Conservation (phyloP, 306 rosid genomes). For the Cucumis hystrix region DNA sequence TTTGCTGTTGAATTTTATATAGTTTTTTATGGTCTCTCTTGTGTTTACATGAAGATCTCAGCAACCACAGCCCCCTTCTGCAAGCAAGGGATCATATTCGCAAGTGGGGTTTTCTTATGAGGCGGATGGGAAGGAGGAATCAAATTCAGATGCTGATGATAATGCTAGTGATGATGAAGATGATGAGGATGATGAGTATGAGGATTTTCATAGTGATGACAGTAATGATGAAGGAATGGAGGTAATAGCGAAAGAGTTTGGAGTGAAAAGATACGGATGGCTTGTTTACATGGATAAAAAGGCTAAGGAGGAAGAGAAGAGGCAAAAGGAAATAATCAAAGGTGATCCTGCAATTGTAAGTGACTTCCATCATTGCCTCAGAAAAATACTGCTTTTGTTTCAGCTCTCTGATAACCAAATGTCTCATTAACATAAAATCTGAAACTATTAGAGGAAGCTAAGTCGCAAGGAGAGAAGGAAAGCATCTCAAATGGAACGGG, state of each 20-base stretch:
- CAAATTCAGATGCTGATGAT: constrained; percentile 68
- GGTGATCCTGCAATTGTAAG: constrained; percentile 98
- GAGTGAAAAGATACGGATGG: constrained; percentile 93
- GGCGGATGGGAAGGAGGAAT: constrained; percentile 76
- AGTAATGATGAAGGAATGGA: constrained; percentile 98
- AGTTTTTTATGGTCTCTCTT: constrained; percentile 10
- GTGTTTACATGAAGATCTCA: constrained; percentile 43
- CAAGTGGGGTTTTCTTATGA: constrained; percentile 93
- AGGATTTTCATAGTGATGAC: constrained; percentile 88
- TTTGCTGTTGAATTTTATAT: neutral
- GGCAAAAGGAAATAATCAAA: constrained; percentile 90
- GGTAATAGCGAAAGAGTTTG: constrained; percentile 81
- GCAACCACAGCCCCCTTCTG: constrained; percentile 44
- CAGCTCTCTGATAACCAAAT: neutral
- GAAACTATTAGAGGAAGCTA: constrained; percentile 62
- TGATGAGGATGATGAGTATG: constrained; percentile 55
- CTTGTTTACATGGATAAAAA: constrained; percentile 97
- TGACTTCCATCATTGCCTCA: neutral
- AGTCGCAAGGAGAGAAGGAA: constrained; percentile 97
- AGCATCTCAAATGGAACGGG: constrained; percentile 94
- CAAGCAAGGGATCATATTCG: constrained; percentile 74
- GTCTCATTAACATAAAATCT: neutral
- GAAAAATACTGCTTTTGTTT: neutral
- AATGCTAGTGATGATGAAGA: constrained; percentile 58
- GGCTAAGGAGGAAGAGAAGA: constrained; percentile 90